A percentile compares a stretch with the other conserved stretches of the same genome.
Conservation (phyloP, 129 eudicot species). For the Daucus carota region DNA sequence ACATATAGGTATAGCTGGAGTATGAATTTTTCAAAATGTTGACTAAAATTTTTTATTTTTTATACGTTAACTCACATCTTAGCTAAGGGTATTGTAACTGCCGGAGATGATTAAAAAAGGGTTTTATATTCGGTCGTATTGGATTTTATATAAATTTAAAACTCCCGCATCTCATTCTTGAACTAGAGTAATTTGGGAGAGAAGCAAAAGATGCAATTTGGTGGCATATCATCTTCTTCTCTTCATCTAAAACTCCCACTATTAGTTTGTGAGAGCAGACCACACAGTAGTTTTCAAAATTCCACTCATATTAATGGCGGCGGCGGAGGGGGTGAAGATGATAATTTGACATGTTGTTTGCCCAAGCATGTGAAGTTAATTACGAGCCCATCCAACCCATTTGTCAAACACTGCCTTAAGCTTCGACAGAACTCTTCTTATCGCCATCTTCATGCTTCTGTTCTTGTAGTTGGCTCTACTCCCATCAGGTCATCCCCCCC, state of each 20-base stretch:
- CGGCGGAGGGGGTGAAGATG: background rate
- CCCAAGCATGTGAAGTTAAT: constrained; percentile 19
- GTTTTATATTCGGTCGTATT: no score
- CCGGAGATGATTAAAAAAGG: no score
- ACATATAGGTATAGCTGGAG: no score
- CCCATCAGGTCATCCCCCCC: constrained; percentile 81
- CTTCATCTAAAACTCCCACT: background rate
- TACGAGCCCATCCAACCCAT: constrained; percentile 87
- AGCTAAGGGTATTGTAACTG: no score
- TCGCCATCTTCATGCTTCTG: constrained; percentile 70
- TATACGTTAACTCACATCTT: no score
- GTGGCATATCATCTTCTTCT: background rate
- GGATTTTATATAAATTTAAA: no score
- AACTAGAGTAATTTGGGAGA: background rate
- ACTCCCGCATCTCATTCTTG: no score
- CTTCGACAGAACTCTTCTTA: constrained; percentile 83
- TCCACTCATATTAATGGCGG: background rate
- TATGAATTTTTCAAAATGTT: no score
- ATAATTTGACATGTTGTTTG: background rate
- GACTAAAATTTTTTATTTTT: no score
- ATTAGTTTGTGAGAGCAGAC: background rate
- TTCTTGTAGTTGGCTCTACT: constrained; percentile 76
- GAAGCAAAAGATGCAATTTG: background rate
- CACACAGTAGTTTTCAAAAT: background rate
- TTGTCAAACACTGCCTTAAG: constrained; percentile 89